Conservation (phyloP, 805 yeast species). For the Candida lessepsii region DNA sequence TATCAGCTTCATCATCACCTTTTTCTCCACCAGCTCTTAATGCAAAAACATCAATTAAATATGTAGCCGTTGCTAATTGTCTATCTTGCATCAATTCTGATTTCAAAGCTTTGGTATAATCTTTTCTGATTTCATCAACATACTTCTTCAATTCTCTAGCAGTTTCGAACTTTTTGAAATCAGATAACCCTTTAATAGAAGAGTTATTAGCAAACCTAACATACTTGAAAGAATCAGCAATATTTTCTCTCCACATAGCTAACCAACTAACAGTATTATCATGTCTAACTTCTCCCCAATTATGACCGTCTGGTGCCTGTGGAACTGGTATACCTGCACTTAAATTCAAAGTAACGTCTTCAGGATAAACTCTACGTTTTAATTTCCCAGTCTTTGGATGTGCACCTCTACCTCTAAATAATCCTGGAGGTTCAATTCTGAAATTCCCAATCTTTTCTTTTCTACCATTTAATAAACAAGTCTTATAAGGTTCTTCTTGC, state of each 20-base stretch:
- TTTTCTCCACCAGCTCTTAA: conserved; percentile 98
- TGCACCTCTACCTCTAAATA: conserved; percentile 94
- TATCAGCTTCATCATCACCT: conserved; percentile 96
- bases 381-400: conserved; percentile 95
- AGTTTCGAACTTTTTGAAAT: conserved; percentile 87
- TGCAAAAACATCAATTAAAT: conserved; percentile 88
- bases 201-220: conserved; percentile 91
- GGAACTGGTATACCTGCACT: conserved; percentile 75
- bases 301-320: conserved; percentile 79
- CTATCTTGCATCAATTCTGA: conserved; percentile 78
- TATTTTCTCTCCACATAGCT: conserved; percentile 96
- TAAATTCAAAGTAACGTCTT: conserved; percentile 81
- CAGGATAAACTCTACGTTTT: conserved; percentile 83
- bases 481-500: conserved; percentile 76
- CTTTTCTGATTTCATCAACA: conserved; percentile 69
- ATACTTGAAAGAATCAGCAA: conserved; percentile 78
- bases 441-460: conserved; percentile 92
- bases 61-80: conserved; percentile 92
- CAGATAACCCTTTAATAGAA: conserved; percentile 86
- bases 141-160: conserved; percentile 80
- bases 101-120: conserved; percentile 68
- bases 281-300: conserved; percentile 87
- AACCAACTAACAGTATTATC: conserved; percentile 93
- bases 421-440: conserved; percentile 93
- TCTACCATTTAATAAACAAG: conserved; percentile 80